These are phyloP conservation scores for Talaromyces marneffei DNA, from an alignment of 2,329 filamentous ascomycete genomes.

Conservation along the genomic window DNA sequence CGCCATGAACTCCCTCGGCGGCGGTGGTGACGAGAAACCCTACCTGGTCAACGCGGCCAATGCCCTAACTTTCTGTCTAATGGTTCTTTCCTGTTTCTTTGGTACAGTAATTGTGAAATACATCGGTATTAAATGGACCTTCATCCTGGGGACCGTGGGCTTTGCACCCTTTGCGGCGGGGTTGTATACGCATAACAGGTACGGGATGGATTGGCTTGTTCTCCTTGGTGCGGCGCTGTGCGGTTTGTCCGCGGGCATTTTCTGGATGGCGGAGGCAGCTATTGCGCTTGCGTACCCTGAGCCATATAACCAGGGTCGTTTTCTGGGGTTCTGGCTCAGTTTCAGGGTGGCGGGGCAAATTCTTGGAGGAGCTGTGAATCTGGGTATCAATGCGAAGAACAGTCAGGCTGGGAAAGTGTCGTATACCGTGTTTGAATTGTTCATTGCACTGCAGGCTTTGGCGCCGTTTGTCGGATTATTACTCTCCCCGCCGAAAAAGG, in stretches of 20 bases:
- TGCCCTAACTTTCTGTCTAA: constrained; percentile 64
- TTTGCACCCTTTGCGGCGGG: constrained; percentile 67
- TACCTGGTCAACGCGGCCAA: constrained; percentile 66
- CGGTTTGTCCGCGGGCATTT: constrained; percentile 64
- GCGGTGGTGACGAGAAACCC: constrained; percentile 60
- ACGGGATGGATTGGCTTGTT: constrained; percentile 62
- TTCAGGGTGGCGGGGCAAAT: constrained; percentile 61
- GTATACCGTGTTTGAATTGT: constrained; percentile 62
- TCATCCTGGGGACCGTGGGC: constrained; percentile 67
- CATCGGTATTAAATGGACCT: constrained; percentile 64
- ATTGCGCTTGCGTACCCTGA: constrained; percentile 69
- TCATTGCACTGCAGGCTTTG: constrained; percentile 63
- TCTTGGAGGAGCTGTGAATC: constrained; percentile 64
- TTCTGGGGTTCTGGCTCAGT: constrained; percentile 63
- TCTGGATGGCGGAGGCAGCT: constrained; percentile 70
- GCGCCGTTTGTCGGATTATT: constrained; percentile 61
- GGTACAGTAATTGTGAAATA: constrained; percentile 59
- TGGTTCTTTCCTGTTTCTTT: constrained; percentile 66
- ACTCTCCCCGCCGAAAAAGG: constrained; percentile 55
- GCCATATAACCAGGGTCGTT: constrained; percentile 59
- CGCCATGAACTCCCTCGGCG: constrained; percentile 68
- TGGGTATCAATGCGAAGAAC: constrained; percentile 58
- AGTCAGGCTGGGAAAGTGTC: constrained; percentile 59
- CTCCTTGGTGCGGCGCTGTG: constrained; percentile 64
- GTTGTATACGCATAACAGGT: constrained; percentile 67